A percentile compares a stretch with the other conserved stretches of the same genome.
Evolutionary conservation across 257 asterid genomes (phyloP).

Genomic region (Gardenia jasminoides): DNA sequence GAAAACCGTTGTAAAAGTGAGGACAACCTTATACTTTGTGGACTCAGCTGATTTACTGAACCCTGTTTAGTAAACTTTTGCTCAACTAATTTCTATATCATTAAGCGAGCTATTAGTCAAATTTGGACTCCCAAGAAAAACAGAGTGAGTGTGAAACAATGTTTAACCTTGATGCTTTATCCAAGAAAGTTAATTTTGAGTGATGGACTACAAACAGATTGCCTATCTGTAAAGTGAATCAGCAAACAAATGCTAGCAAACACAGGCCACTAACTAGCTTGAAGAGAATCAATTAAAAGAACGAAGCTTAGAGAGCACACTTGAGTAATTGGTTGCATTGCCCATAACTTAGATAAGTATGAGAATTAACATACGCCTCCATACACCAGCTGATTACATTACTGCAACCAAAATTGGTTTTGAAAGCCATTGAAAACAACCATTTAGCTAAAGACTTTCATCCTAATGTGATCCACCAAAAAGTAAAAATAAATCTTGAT

Average conservation of each 20-base stretch:
- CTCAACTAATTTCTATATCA: not conserved
- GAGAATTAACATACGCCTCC: too few species aligned
- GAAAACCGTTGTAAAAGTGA: not conserved
- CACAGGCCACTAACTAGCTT: not conserved
- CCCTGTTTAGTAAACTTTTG: too few species aligned
- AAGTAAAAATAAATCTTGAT: too few species aligned
- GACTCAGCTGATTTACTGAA: not conserved
- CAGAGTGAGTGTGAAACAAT: too few species aligned
- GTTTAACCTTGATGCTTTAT: not conserved
- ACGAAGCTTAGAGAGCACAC: not conserved
- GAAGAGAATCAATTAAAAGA: not conserved
- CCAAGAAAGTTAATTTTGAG: not conserved
- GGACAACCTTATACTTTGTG: not conserved
- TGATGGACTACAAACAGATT: not conserved
- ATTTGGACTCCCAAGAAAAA: not conserved
- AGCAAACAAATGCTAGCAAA: not conserved
- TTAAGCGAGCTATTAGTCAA: not conserved
- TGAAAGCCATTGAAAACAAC: too few species aligned
- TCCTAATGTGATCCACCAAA: too few species aligned
- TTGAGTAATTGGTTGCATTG: too few species aligned
- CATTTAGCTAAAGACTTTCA: too few species aligned
- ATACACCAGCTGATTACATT: too few species aligned
- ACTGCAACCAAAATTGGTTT: too few species aligned
- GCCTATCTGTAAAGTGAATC: not conserved
- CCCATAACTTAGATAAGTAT: not conserved